These are phyloP conservation scores for Yamadazyma tumulicola DNA, from an alignment of 805 yeast genomes.

Conservation along the genomic window DNA sequence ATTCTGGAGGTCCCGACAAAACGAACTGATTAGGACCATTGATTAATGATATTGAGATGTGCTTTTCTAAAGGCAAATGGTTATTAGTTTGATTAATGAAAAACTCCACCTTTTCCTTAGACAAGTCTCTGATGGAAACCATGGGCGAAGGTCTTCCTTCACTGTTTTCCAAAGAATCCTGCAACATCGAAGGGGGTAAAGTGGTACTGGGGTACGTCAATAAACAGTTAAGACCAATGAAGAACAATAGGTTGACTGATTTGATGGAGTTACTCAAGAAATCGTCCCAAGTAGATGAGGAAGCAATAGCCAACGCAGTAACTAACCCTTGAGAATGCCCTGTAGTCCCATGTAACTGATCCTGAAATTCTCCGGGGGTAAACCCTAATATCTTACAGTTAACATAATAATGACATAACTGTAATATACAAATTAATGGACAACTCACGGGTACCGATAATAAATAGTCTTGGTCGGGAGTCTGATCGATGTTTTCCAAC, in stretches of 20 bases:
- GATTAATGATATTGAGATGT: constrained; percentile 82
- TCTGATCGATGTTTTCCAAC: constrained; percentile 79
- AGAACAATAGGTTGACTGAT: constrained; percentile 83
- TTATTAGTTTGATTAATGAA: constrained; percentile 85
- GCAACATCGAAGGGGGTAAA: constrained; percentile 86
- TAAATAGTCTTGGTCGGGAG: constrained; percentile 87
- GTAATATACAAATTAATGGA: constrained; percentile 96
- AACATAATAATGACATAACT: constrained; percentile 87
- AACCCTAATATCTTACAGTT: constrained; percentile 81
- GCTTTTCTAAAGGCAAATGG: constrained; percentile 89
- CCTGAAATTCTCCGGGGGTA: constrained; percentile 84
- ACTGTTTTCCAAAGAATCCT: constrained; percentile 87
- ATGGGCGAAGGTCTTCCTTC: constrained; percentile 98
- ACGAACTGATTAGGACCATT: constrained; percentile 97
- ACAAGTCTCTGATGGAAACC: constrained; percentile 89
- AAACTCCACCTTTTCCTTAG: constrained; percentile 71
- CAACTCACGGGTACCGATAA: constrained; percentile 91
- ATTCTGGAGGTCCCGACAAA: constrained; percentile 97
- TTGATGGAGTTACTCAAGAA: constrained; percentile 69
- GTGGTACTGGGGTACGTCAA: constrained; percentile 90
- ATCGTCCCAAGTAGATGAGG: constrained; percentile 78
- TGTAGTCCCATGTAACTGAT: constrained; percentile 67
- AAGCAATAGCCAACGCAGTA: constrained; percentile 87
- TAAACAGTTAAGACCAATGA: constrained; percentile 89
- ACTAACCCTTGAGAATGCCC: constrained; percentile 92